Conservation (phyloP, 495 filamentous ascomycete species). For the Penicillium robsamsonii region DNA sequence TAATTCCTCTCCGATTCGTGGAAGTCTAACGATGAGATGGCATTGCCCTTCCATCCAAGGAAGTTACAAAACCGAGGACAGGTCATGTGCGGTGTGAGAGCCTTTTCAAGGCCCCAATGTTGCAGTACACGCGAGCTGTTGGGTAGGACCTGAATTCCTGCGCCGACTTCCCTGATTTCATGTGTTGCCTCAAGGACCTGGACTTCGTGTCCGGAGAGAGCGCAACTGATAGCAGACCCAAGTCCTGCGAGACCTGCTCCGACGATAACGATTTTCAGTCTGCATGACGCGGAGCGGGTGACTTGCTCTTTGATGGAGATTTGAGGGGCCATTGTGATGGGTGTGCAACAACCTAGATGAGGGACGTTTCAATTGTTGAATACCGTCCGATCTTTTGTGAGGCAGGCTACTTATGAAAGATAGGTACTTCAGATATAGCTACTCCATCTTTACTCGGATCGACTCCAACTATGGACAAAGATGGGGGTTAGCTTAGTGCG, state of each 20-base stretch:
- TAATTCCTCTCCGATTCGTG: constrained; percentile 39
- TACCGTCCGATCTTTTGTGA: not conserved
- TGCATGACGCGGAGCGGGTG: constrained; percentile 16
- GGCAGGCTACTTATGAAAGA: not conserved
- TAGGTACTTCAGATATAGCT: not conserved
- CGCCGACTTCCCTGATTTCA: constrained; percentile 54
- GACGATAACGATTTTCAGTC: constrained; percentile 46
- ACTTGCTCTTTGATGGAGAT: constrained; percentile 22
- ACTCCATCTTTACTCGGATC: not conserved
- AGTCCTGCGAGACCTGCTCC: constrained; percentile 67
- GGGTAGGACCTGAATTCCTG: constrained; percentile 56
- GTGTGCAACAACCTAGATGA: not conserved
- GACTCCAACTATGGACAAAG: constrained; percentile 6
- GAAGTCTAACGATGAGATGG: constrained; percentile 52
- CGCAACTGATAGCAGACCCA: constrained; percentile 57
- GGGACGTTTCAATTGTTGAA: not conserved
- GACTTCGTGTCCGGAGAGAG: constrained; percentile 59
- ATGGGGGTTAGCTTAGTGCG: constrained; percentile 18
- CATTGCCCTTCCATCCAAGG: constrained; percentile 49
- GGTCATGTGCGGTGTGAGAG: constrained; percentile 48
- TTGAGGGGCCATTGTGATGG: constrained; percentile 19
- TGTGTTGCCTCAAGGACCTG: constrained; percentile 57
- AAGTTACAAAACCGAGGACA: constrained; percentile 56
- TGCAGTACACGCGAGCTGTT: constrained; percentile 55
- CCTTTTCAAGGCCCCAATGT: constrained; percentile 52